These are phyloP conservation scores for Aspergillus sp. DNA, from an alignment of 2,329 filamentous ascomycete species.

Conservation along the genomic window DNA sequence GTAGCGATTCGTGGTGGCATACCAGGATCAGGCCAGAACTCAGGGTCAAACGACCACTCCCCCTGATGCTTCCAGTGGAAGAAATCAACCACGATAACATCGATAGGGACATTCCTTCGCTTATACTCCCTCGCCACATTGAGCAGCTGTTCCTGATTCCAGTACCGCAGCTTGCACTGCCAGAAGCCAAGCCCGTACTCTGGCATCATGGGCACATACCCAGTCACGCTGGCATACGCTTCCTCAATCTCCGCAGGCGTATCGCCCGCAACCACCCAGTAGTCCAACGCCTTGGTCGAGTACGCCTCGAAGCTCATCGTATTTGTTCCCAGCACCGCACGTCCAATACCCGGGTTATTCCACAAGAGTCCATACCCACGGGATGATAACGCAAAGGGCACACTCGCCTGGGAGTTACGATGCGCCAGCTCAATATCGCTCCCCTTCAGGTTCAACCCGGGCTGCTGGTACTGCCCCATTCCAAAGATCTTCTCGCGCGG, in stretches of 20 bases:
- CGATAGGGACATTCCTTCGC: conserved; percentile 59
- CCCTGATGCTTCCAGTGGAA: conserved; percentile 71
- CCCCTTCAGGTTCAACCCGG: conserved; percentile 66
- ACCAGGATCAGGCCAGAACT: conserved; percentile 68
- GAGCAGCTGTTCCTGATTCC: conserved; percentile 67
- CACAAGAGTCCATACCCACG: conserved; percentile 67
- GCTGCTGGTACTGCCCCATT: conserved; percentile 72
- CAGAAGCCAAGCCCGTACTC: conserved; percentile 71
- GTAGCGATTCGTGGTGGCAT: conserved; percentile 17
- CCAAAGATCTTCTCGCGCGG: conserved; percentile 66
- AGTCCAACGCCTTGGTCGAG: conserved; percentile 63
- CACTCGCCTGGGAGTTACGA: conserved; percentile 68
- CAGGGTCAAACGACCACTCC: conserved; percentile 69
- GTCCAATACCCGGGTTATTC: conserved; percentile 68
- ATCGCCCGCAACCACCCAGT: conserved; percentile 66
- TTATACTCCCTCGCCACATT: conserved; percentile 64
- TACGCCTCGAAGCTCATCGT: conserved; percentile 65
- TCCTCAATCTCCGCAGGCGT: conserved; percentile 61
- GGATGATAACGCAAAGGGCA: conserved; percentile 66
- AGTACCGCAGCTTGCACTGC: conserved; percentile 70
- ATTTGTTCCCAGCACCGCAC: conserved; percentile 65
- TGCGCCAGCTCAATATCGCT: conserved; percentile 67
- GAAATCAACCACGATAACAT: conserved; percentile 70
- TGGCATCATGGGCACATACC: conserved; percentile 68
- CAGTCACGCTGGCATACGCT: conserved; percentile 61